Evolutionary conservation across 2,329 filamentous ascomycete genomes (phyloP), one percentile per base, ranked within the genome.

Genomic region (Penicillium sp.): DNA sequence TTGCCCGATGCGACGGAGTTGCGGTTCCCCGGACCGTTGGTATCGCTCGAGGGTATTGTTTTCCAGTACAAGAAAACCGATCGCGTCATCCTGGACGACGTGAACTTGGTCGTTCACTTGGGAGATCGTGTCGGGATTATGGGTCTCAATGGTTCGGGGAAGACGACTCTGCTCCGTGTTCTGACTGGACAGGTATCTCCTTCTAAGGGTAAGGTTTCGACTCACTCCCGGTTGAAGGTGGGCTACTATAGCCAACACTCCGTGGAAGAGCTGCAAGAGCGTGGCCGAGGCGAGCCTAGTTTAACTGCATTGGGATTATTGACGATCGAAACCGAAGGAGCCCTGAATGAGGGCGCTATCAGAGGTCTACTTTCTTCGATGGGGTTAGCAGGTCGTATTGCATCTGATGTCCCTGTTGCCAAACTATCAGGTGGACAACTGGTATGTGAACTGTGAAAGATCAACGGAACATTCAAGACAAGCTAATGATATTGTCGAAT

Each of bases 171-270:
- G 10, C 80, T 93, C 57, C 86, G 84, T 47, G 76, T 93, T 4
- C 81, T 93, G 2, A 85, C 87, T n/a, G 84, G 82, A 0, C 79
- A 81, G 15, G 72, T 81, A 2, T 78, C 77, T 6, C 86, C 88
- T 0, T 84, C 82, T 0, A 78, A 81, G 3, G 89, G 90, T 0
- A 84, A 79, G 0, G 75, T 90, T 2, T 82, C 83, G 0, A 80
- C 79, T 0, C 91, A 95, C 70, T 83, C 91, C 0, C 81, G 90
- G 21, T 77, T 90, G 10, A 86, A 83, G 60, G 73, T 91, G 46
- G 89, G 87, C 1, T 91, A 91, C 68, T 94, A 92, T 73, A 89
- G 89, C 4, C 91, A 95, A 70, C 87, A 92, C 65, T 87, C 88
- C 0, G 88, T 92, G 5, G 88, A 92, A 63, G 79, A 81, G 6